These are phyloP conservation scores for Agaricus bisporus DNA, from an alignment of 768 basidiomycete genomes.

Conservation along the genomic window DNA sequence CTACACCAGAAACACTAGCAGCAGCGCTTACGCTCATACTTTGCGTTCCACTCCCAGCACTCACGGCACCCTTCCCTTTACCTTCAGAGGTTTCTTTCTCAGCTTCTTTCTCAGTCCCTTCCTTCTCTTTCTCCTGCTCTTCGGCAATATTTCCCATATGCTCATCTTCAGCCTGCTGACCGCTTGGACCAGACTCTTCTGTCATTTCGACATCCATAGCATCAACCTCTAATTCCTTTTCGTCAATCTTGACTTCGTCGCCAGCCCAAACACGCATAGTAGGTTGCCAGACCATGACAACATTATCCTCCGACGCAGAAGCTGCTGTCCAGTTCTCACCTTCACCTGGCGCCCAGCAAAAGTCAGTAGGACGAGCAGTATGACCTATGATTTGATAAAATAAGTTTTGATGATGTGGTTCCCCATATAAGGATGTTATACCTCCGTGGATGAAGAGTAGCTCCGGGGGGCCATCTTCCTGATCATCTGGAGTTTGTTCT, in stretches of 20 bases:
- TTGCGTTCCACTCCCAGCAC: conserved; percentile 41
- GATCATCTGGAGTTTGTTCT: conserved; percentile 97
- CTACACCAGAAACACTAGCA: conserved; percentile 41
- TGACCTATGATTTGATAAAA: conserved; percentile 49
- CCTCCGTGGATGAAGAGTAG: conserved; percentile 94
- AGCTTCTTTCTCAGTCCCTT: not conserved
- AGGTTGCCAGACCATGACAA: conserved; percentile 97
- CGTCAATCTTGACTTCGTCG: conserved; percentile 78
- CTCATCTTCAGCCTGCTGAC: conserved; percentile 13
- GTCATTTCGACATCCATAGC: conserved; percentile 64
- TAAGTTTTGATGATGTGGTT: not conserved
- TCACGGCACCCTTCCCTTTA: conserved; percentile 26
- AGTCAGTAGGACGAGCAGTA: conserved; percentile 85
- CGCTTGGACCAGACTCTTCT: conserved; percentile 17
- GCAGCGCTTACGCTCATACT: conserved; percentile 56
- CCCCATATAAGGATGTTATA: conserved; percentile 20
- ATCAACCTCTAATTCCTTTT: conserved; percentile 78
- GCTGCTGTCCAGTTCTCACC: conserved; percentile 81
- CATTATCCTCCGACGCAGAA: conserved; percentile 94
- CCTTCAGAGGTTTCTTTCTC: conserved; percentile 19
- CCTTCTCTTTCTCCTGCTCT: not conserved
- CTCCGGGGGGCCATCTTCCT: conserved; percentile 97
- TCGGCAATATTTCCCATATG: conserved; percentile 12
- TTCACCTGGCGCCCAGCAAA: conserved; percentile 89
- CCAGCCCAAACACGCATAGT: conserved; percentile 92